These are phyloP conservation scores for Astrothelium macrocarpum DNA, from an alignment of 495 filamentous ascomycete species.

Conservation along the genomic window DNA sequence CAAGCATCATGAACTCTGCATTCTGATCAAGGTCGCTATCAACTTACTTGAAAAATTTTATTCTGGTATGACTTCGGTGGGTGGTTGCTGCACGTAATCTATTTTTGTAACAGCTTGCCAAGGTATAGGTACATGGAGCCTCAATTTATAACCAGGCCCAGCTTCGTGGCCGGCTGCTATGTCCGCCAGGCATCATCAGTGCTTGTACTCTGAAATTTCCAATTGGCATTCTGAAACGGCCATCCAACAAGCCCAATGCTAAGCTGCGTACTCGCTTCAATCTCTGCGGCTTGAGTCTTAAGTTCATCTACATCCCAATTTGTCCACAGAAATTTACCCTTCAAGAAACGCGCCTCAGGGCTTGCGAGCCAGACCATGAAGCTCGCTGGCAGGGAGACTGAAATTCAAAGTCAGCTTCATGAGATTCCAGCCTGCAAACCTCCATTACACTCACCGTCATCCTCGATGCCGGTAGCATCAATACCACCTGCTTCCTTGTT, in stretches of 20 bases:
- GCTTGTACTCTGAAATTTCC: background rate
- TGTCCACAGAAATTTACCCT: slow-evolving; percentile 40
- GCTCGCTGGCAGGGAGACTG: slow-evolving; percentile 34
- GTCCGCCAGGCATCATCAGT: too few relatives aligned
- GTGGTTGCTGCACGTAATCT: too few relatives aligned
- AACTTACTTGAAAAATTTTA: too few relatives aligned
- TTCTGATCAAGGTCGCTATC: too few relatives aligned
- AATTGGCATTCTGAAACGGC: slow-evolving; percentile 3
- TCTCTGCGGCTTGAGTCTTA: slow-evolving; percentile 33
- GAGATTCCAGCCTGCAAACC: background rate
- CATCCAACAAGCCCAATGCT: slow-evolving; percentile 11
- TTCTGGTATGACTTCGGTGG: too few relatives aligned
- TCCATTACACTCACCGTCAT: slow-evolving; percentile 32
- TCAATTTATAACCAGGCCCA: too few relatives aligned
- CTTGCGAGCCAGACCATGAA: slow-evolving; percentile 45
- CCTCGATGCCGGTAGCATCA: slow-evolving; percentile 27
- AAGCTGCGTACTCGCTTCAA: slow-evolving; percentile 21
- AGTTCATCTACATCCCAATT: slow-evolving; percentile 52
- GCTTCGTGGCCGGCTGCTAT: too few relatives aligned
- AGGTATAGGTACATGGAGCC: too few relatives aligned
- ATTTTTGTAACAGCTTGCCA: too few relatives aligned
- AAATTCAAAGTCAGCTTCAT: slow-evolving; percentile 11
- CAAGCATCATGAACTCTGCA: too few relatives aligned
- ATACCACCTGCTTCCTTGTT: slow-evolving; percentile 32
- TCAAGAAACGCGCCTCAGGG: slow-evolving; percentile 40